phyloP scores from a whole-genome alignment of 2,329 filamentous ascomycete genomes.

The Chaetomium olivaceum region DNA sequence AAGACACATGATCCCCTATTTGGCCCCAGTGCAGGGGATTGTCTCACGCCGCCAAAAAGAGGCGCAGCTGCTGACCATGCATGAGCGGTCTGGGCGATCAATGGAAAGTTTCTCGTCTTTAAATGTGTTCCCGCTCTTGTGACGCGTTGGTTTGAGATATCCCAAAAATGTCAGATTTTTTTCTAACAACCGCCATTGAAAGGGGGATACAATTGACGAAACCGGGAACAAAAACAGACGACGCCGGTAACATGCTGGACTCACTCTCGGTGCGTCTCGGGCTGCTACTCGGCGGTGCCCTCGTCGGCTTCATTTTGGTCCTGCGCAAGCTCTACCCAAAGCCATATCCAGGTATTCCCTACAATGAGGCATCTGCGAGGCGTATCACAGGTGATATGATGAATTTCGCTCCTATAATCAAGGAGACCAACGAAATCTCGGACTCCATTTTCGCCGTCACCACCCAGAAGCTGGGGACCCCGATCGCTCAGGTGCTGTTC shows the following conservation, averaged over 20 bases:
- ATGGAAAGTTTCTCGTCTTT: not conserved
- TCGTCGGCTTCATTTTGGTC: not conserved
- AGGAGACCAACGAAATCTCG: constrained; percentile 13
- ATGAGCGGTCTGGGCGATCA: not conserved
- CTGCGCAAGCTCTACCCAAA: constrained; percentile 21
- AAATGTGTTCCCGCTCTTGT: not conserved
- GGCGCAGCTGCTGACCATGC: not conserved
- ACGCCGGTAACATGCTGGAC: constrained; percentile 1
- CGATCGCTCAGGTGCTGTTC: constrained; percentile 35
- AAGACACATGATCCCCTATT: not conserved
- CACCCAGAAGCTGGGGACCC: constrained; percentile 27
- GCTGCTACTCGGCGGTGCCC: constrained; percentile 14
- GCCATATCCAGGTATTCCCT: constrained; percentile 25
- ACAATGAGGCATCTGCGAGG: constrained; percentile 21
- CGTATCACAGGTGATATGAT: constrained; percentile 22
- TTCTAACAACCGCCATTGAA: not conserved
- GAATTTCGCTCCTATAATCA: constrained; percentile 9
- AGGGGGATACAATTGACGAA: not conserved
- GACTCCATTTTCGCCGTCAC: constrained; percentile 12
- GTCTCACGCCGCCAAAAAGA: too few relatives aligned
- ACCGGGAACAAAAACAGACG: not conserved
- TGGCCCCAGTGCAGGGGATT: not conserved
- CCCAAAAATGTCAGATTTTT: not conserved
- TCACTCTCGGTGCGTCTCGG: constrained; percentile 6
- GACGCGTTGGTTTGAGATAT: not conserved